Percentiles rank a stretch among this genome's conserved stretches.
Conservation (phyloP, 1,284 basidiomycete genomes). For the Hemileccinum hortonii region DNA sequence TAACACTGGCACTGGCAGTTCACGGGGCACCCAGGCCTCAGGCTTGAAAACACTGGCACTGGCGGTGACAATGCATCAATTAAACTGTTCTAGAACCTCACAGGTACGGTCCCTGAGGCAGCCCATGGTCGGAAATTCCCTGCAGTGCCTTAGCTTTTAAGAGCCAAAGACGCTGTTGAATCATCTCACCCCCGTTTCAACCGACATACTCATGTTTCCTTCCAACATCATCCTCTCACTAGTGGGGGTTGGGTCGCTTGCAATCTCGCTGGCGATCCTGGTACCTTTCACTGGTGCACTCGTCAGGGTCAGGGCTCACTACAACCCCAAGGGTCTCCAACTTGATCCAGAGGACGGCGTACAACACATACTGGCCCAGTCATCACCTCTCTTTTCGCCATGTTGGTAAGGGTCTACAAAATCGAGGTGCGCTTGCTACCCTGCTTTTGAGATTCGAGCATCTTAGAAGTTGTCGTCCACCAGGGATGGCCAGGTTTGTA, state of each 20-base stretch:
- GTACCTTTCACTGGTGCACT: conserved; percentile 69
- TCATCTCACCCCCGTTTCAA: no score
- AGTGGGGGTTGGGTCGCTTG: conserved; percentile 46
- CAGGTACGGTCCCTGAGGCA: no score
- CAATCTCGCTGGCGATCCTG: conserved; percentile 43
- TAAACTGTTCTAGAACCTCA: no score
- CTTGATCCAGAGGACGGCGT: conserved; percentile 75
- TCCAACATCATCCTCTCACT: conserved; percentile 46
- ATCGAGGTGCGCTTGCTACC: conserved; percentile 57
- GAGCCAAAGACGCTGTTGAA: no score
- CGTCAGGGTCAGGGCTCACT: conserved; percentile 75
- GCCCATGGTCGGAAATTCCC: no score
- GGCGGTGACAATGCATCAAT: no score
- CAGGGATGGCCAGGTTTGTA: conserved; percentile 79
- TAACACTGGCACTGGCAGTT: no score
- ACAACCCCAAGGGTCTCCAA: conserved; percentile 80
- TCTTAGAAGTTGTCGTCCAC: conserved; percentile 28
- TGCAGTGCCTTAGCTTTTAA: no score
- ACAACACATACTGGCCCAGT: conserved; percentile 73
- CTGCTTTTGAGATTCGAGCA: neutral
- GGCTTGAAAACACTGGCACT: no score
- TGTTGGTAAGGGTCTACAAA: conserved; percentile 70
- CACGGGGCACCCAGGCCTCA: no score
- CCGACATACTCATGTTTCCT: conserved; percentile 33
- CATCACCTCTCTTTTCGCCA: conserved; percentile 61